A percentile compares a stretch with the other conserved stretches of the same genome.
These are phyloP conservation scores for Verticillium nubilum DNA, from an alignment of 2,329 filamentous ascomycete species.

Conservation along the genomic window DNA sequence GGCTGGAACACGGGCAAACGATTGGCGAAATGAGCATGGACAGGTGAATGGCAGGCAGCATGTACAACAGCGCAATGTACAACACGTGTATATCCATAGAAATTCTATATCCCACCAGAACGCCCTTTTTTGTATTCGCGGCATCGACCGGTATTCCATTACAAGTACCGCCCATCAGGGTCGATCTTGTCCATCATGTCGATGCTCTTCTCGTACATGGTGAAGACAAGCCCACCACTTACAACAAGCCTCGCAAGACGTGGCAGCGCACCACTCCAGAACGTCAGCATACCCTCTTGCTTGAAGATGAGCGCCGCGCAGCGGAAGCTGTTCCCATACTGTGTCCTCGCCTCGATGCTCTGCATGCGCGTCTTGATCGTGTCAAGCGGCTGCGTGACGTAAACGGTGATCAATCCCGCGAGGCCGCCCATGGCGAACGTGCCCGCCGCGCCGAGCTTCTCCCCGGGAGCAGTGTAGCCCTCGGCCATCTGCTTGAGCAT, in stretches of 20 bases:
- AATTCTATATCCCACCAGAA: conserved; percentile 9
- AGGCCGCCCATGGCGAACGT: conserved; percentile 90
- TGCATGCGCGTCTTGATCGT: conserved; percentile 98
- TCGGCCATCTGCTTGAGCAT: conserved; percentile 86
- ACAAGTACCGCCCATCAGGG: conserved; percentile 80
- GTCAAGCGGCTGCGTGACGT: conserved; percentile 69
- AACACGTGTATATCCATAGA: conserved; percentile 10
- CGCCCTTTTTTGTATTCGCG: conserved; percentile 1
- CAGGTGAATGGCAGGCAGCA: background rate
- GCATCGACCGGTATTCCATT: conserved; percentile 12
- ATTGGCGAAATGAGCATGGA: background rate
- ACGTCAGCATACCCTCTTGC: conserved; percentile 82
- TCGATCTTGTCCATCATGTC: conserved; percentile 76
- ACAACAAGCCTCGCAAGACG: conserved; percentile 78
- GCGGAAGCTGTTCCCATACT: conserved; percentile 83
- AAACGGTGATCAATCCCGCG: conserved; percentile 88
- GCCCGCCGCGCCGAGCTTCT: conserved; percentile 82
- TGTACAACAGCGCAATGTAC: conserved; percentile 11
- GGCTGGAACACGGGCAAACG: background rate
- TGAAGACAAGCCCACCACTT: conserved; percentile 96
- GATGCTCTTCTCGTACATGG: conserved; percentile 97
- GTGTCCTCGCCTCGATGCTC: conserved; percentile 74
- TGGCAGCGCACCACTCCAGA: conserved; percentile 92
- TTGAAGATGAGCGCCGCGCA: conserved; percentile 81
- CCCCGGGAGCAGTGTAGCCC: conserved; percentile 86